phyloP scores from a whole-genome alignment of 306 rosid genomes.

The Adenanthera pavonina region DNA sequence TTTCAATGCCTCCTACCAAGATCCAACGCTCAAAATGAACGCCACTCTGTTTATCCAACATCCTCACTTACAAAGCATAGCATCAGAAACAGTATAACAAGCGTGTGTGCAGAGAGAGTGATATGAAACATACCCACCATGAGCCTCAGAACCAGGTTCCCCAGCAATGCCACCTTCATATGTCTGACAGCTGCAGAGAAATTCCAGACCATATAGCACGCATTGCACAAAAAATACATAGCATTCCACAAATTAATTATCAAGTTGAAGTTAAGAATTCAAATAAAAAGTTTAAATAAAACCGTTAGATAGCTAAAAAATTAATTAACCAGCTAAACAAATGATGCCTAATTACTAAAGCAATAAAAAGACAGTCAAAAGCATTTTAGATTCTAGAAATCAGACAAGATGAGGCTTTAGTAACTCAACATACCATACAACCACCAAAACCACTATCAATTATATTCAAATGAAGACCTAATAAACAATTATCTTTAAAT shows the following conservation, averaged over 20 bases:
- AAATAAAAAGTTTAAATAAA: background rate
- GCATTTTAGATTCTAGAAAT: background rate
- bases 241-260: conserved; percentile 18
- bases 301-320: conserved; percentile 35
- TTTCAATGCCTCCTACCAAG: background rate
- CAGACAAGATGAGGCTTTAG: conserved; percentile 2
- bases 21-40: background rate
- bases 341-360: background rate
- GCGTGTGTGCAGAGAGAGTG: background rate
- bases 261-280: conserved; percentile 5
- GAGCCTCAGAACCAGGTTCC: conserved; percentile 97
- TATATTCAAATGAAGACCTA: background rate
- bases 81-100: background rate
- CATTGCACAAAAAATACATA: background rate
- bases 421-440: background rate
- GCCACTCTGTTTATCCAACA: background rate
- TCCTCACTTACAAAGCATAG: background rate
- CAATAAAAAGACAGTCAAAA: conserved; percentile 11
- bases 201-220: conserved; percentile 25
- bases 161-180: conserved; percentile 97
- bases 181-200: conserved; percentile 86
- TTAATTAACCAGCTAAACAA: conserved; percentile 9
- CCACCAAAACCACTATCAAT: background rate
- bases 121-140: conserved; percentile 88
- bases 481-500: background rate